Conservation (phyloP, 768 basidiomycete species). For the Boletus subcaerulescens region DNA sequence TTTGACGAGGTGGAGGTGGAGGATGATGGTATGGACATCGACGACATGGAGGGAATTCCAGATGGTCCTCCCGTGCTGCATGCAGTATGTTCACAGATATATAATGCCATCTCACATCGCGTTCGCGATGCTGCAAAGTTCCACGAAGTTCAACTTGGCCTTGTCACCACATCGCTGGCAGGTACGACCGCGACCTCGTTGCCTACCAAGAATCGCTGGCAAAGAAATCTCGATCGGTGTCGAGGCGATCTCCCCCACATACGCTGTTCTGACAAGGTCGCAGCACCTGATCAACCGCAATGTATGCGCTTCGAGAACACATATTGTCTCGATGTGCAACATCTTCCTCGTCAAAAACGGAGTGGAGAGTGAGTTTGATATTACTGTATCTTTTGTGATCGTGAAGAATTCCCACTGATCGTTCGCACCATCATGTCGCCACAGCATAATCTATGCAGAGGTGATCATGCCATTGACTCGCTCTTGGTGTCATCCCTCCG, state of each 20-base stretch:
- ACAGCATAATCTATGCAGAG: neutral
- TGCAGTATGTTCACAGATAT: neutral
- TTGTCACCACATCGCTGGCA: neutral
- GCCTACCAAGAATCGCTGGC: neutral
- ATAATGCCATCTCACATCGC: neutral
- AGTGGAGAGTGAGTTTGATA: neutral
- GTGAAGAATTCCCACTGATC: too few relatives aligned
- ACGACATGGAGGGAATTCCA: too few relatives aligned
- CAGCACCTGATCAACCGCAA: neutral
- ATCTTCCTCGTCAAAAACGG: neutral
- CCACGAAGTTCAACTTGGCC: neutral
- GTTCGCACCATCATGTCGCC: too few relatives aligned
- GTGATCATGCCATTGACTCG: neutral
- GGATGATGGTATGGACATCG: too few relatives aligned
- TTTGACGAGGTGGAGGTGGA: too few relatives aligned
- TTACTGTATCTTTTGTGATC: too few relatives aligned
- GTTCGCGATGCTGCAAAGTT: neutral
- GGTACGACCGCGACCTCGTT: neutral
- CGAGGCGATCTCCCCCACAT: neutral
- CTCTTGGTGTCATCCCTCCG: neutral
- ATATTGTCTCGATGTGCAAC: neutral
- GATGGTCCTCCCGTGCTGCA: neutral
- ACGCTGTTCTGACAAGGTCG: neutral
- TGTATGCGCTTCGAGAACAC: neutral
- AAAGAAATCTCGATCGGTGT: neutral